Evolutionary conservation across 2,329 filamentous ascomycete genomes (phyloP), one percentile per base, ranked within the genome.

Genomic region (Ophiobolus disseminans): DNA sequence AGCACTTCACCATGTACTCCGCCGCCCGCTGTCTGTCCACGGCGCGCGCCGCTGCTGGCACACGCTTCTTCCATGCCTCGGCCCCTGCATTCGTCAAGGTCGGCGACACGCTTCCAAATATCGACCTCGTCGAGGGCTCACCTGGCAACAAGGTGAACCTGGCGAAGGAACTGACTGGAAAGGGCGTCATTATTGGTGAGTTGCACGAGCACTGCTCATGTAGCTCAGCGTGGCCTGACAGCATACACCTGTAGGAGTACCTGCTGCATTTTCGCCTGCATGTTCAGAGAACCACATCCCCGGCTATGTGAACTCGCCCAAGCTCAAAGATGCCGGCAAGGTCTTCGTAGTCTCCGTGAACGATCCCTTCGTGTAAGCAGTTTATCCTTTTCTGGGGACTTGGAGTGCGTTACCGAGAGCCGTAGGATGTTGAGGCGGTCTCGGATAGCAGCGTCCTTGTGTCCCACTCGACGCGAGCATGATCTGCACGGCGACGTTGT

Each of bases 321-420:
- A 87, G 72, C 81, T 95, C 62, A 89, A 89, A 77, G 80, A 87
- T 52, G 90, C 89, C 22, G 92, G 91, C 39, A 81, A 88, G 66
- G 89, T 96, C 36, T 96, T 95, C 67, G 90, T 97, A 31, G 86
- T 97, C 47, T 86, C 89, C 28, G 92, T 97, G 70, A 97, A 97
- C 72, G 93, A 97, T 72, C 85, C 91, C 16, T 97, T 97, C 72
- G 92, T 96, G 89, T 95, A 80, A 76, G 89, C 20, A n/a, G 13
- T 9, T n/a, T 11, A 16, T 20, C 11, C 21, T 43, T 14, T n/a
- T 17, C 21, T 25, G 26, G 9, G 13, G 10, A 28, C 31, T 10
- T 20, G 31, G 31, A 13, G 34, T 31, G 30, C 2, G 13, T n/a
- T n/a, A n/a, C 30, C 11, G 23, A 13, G 17, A 13, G 14, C 31